phyloP scores from a whole-genome alignment of 2,329 filamentous ascomycete species.

The Cercospora citrullina region DNA sequence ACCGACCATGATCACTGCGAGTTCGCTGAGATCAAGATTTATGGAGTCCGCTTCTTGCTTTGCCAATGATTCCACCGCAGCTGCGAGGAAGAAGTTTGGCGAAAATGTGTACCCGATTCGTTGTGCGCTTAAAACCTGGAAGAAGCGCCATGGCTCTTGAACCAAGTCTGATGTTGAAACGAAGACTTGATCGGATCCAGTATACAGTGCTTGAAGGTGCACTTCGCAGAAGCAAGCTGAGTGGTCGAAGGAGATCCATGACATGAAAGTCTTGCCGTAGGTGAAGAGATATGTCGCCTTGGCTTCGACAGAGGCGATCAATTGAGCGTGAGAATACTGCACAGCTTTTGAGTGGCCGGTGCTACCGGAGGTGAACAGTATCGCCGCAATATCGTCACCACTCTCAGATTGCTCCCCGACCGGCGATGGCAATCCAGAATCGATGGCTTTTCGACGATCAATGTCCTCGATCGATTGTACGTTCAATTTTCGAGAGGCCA shows the following conservation, averaged over 20 bases:
- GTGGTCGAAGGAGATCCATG: conserved; percentile 50
- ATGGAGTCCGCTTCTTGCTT: conserved; percentile 9
- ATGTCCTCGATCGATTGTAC: conserved; percentile 20
- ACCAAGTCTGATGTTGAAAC: conserved; percentile 47
- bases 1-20: conserved; percentile 43
- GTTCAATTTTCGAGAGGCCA: conserved; percentile 20
- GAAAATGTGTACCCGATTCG: conserved; percentile 49
- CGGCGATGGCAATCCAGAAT: conserved; percentile 13
- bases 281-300: conserved; percentile 18
- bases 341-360: conserved; percentile 31
- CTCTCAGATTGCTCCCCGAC: neutral
- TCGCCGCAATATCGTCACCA: conserved; percentile 18
- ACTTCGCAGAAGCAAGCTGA: conserved; percentile 55
- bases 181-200: conserved; percentile 50
- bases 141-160: conserved; percentile 44
- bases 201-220: conserved; percentile 52
- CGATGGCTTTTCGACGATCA: conserved; percentile 9
- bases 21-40: conserved; percentile 17
- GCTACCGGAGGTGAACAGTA: conserved; percentile 30
- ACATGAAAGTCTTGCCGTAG: conserved; percentile 22
- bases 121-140: conserved; percentile 45
- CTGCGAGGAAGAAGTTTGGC: conserved; percentile 45
- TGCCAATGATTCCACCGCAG: conserved; percentile 12
- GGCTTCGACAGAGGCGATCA: conserved; percentile 23
- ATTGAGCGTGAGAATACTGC: conserved; percentile 21